Evolutionary conservation across 2,329 filamentous ascomycete genomes (phyloP).

Genomic region (Verticillium nonalfalfae): DNA sequence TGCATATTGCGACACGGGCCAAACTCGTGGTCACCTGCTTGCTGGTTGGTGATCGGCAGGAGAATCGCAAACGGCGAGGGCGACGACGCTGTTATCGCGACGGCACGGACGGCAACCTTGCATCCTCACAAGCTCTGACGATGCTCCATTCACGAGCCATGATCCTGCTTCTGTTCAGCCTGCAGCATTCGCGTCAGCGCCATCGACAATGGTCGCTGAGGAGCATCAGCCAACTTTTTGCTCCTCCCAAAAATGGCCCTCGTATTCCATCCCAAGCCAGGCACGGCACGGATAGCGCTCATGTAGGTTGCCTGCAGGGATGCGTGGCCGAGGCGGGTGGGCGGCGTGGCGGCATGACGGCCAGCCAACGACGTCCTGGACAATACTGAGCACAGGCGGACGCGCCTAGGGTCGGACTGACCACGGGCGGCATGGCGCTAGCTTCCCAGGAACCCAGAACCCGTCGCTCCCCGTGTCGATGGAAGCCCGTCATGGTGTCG

Average conservation of each 20-base stretch:
- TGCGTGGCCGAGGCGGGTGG: slow-evolving; percentile 2
- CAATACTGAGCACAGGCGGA: not conserved
- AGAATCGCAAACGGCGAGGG: not conserved
- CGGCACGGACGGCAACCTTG: not conserved
- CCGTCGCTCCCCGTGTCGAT: not conserved
- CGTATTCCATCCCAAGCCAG: slow-evolving; percentile 8
- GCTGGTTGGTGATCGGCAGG: not conserved
- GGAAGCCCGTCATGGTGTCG: not conserved
- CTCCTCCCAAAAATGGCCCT: slow-evolving; percentile 4
- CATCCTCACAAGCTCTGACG: not conserved
- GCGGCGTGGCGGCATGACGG: slow-evolving; percentile 1
- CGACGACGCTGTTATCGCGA: not conserved
- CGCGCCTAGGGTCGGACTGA: not conserved
- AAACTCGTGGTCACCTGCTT: not conserved
- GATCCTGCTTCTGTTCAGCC: not conserved
- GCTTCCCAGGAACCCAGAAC: not conserved
- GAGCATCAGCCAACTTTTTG: not conserved
- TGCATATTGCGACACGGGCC: not conserved
- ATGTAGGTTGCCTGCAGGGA: slow-evolving; percentile 9
- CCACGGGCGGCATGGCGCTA: not conserved
- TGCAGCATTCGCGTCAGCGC: not conserved
- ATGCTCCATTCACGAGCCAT: not conserved
- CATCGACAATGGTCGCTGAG: not conserved
- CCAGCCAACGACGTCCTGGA: not conserved
- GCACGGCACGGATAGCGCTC: slow-evolving; percentile 5